A percentile compares a stretch with the other conserved stretches of the same genome.
These are phyloP conservation scores for Phytophthora citricola DNA, from an alignment of 352 stramenopile species.

Conservation along the genomic window DNA sequence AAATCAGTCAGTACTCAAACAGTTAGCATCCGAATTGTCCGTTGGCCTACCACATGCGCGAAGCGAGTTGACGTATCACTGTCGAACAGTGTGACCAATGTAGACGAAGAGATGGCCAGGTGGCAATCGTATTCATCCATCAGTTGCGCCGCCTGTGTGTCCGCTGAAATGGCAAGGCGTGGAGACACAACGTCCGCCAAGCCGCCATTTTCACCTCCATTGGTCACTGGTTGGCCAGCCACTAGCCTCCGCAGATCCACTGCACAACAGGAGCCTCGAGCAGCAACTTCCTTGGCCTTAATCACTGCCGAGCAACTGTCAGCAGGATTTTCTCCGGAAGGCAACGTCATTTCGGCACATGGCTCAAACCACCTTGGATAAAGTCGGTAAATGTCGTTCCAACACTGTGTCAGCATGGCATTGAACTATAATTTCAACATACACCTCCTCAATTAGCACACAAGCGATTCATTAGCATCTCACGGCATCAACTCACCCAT, in stretches of 20 bases:
- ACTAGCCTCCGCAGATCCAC: slow-evolving; percentile 19
- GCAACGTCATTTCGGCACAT: slow-evolving; percentile 42
- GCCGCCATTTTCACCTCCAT: slow-evolving; percentile 21
- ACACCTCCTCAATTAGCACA: neutral
- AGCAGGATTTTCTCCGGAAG: slow-evolving; percentile 2
- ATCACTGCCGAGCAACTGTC: neutral
- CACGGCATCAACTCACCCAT: slow-evolving; percentile 30
- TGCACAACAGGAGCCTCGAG: slow-evolving; percentile 34
- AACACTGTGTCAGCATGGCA: slow-evolving; percentile 45
- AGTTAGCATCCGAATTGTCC: neutral
- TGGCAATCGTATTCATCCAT: slow-evolving; percentile 79
- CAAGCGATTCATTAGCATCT: neutral
- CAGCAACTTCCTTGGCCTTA: slow-evolving; percentile 58
- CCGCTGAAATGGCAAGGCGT: slow-evolving; percentile 58
- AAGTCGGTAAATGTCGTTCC: slow-evolving; percentile 69
- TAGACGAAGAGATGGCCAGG: slow-evolving; percentile 73
- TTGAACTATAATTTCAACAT: slow-evolving; percentile 40
- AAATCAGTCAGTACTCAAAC: too few species aligned
- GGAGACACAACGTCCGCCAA: slow-evolving; percentile 21
- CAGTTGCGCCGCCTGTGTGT: slow-evolving; percentile 57
- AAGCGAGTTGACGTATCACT: slow-evolving; percentile 42
- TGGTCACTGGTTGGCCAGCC: slow-evolving; percentile 18
- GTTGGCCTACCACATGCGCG: slow-evolving; percentile 32
- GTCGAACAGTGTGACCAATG: slow-evolving; percentile 77
- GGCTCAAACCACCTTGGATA: slow-evolving; percentile 71